Base-by-base conservation (phyloP, 352 stramenopile genomes). In the Phytophthora quininea region DNA sequence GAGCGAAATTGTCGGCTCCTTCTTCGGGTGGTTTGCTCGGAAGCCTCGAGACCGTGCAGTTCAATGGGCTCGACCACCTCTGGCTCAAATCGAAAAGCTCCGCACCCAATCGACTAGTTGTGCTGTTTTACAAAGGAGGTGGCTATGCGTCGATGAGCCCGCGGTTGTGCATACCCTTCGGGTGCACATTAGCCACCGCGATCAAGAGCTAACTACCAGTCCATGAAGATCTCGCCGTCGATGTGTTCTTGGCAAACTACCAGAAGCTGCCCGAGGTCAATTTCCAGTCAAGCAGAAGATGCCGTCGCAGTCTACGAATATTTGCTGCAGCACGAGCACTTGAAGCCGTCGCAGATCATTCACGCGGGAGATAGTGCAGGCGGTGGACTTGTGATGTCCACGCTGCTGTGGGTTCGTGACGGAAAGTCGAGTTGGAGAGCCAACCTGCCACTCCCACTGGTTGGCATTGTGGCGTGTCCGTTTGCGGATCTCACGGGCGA, bases 41-140 rank as follows among this genome's bases (percentile, higher is more conserved):
- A 55, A 45, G 10, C 2, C 54, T 81, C 42, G 43, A 73, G 27
- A 32, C 55, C 2, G 64, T 86, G 2, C 45, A 64, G 0, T 62
- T 75, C 53, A 80, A 84, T 35, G 76, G 69, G 1, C 64, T 88
- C 12, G 77, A 86, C 31, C 79, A 84, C 45, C 29, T 84, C 6
- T 88, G 79, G 77, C 54, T 88, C 5, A 40, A 40, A 40, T 40
- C 35, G 35, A 10, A 40, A 40, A 40, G 5, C 5, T 40, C 35
- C 35, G 10, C 35, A 40, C 5, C 15, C 62, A 54, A 30, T 37
- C 49, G 8, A n/a, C 35, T 40, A 11, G 35, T 40, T 5, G 35
- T 40, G 35, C 10, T 40, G 35, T 40, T 40, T 3, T 65, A 42
- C 74, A n/a, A 82, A 46, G 74, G 74, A 4, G 74, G 74, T 10